Base-by-base conservation (phyloP, 768 basidiomycete species). In the Phanerochaete sordida region DNA sequence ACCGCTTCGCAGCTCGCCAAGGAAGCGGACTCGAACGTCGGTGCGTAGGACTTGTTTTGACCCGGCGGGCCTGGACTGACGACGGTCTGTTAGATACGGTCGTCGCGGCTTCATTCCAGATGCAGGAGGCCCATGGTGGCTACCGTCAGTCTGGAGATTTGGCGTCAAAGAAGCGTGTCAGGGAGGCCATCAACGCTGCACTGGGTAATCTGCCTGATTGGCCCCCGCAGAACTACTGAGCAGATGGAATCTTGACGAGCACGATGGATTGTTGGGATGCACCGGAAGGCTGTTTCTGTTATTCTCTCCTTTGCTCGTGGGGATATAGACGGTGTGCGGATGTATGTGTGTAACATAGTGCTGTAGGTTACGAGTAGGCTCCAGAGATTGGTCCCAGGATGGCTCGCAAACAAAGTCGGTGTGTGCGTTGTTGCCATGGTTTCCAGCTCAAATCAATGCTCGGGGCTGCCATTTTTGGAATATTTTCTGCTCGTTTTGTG, bases 181-280 rank as follows among this genome's bases (percentile, higher is more conserved):
- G 88, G 31, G 90, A 93, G 70, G 84, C 87, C 2, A 86, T 85
- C 52, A 93, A 93, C 66, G 88, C 89, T 13, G 87, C 91, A 6
- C 69, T 93, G 48, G 77, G 78, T 43, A 79, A 79, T 44, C 72
- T 92, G n/a, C 90, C 91, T 1, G 87, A 88, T 60, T 93, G 86
- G 85, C 91, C 91, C 0, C 73, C 79, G 1, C 63, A 61, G 27
- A 57, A 59, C n/a, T 64, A 60, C 54, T 70, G 63, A 62, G 27
- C 39, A 13, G 39, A 56, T 28, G 19, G 33, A 15, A 26, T 56
- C 54, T 19, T 2, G 26, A 26, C n/a, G n/a, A n/a, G n/a, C n/a
- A 23, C 12, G 33, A 26, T 43, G 19, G 39, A 19, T 19, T 43
- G n/a, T n/a, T n/a, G n/a, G n/a, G n/a, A n/a, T n/a, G n/a, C n/a